Percentiles rank a stretch among this genome's conserved stretches.
Conservation (phyloP, 1,139 yeast genomes). For the Zygosaccharomyces pseudobailii region DNA sequence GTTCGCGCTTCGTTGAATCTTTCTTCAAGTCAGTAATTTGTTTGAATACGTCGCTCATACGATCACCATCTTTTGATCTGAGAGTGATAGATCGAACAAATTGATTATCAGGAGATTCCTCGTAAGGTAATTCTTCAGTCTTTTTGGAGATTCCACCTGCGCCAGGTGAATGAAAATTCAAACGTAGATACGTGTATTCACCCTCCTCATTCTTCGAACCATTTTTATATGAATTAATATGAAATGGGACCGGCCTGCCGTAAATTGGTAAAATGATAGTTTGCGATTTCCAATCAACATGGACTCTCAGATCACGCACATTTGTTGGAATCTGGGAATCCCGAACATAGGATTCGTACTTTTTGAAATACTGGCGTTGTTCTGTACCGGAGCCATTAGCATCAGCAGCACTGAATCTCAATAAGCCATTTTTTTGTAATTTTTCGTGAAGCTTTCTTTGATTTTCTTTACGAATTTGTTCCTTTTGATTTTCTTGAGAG, state of each 20-base stretch:
- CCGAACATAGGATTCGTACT: conserved; percentile 89
- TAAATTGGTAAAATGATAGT: conserved; percentile 86
- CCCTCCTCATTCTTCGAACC: conserved; percentile 97
- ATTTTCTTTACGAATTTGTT: conserved; percentile 74
- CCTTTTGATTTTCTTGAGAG: conserved; percentile 64
- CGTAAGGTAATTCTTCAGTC: conserved; percentile 82
- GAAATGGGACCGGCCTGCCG: conserved; percentile 98
- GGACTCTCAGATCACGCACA: conserved; percentile 79
- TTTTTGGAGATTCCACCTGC: conserved; percentile 66
- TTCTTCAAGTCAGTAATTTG: conserved; percentile 90
- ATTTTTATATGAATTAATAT: conserved; percentile 86
- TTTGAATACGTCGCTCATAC: conserved; percentile 87
- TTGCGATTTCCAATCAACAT: conserved; percentile 82
- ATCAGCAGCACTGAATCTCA: conserved; percentile 71
- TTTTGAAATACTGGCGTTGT: conserved; percentile 69
- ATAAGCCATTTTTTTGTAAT: conserved; percentile 79
- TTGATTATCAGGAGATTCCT: conserved; percentile 78
- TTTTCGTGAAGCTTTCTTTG: conserved; percentile 80
- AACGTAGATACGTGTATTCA: conserved; percentile 82
- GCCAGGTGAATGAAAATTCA: conserved; percentile 93
- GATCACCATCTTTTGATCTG: conserved; percentile 84
- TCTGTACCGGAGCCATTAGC: conserved; percentile 61
- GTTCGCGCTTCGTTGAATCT: conserved; percentile 84
- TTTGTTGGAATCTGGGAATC: conserved; percentile 85
- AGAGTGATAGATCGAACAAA: conserved; percentile 84